These are phyloP conservation scores for Fusarium caatingaense DNA, from an alignment of 2,329 filamentous ascomycete genomes.

Conservation along the genomic window DNA sequence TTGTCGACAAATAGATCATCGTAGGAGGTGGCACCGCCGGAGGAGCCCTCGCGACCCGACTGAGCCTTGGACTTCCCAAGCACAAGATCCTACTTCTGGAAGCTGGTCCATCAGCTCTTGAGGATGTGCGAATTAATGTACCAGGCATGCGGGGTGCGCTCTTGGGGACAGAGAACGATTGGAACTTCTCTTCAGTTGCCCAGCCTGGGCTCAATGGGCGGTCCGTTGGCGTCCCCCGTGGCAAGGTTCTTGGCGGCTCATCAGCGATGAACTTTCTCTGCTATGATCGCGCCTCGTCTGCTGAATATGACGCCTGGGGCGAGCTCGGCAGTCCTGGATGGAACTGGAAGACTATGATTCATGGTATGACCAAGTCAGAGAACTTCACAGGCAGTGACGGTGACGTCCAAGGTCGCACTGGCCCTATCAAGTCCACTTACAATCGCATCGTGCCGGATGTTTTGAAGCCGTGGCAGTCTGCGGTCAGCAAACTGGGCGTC, in stretches of 20 bases:
- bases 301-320: conserved; percentile 54
- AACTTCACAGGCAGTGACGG: conserved; percentile 36
- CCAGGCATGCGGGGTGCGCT: conserved; percentile 48
- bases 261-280: conserved; percentile 48
- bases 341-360: conserved; percentile 53
- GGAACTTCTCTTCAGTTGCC: conserved; percentile 58
- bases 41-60: conserved; percentile 48
- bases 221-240: conserved; percentile 56
- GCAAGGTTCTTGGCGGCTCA: conserved; percentile 62
- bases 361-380: conserved; percentile 46
- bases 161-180: conserved; percentile 50
- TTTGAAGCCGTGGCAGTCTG: conserved; percentile 55
- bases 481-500: conserved; percentile 43
- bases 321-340: conserved; percentile 53
- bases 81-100: conserved; percentile 48
- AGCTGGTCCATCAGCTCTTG: conserved; percentile 45
- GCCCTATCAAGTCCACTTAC: conserved; percentile 44
- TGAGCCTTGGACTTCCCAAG: conserved; percentile 48
- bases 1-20: conserved; percentile 42
- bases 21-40: conserved; percentile 53
- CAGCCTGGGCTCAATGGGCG: conserved; percentile 55
- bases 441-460: conserved; percentile 58
- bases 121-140: conserved; percentile 49
- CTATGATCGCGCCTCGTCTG: conserved; percentile 51
- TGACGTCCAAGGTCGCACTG: conserved; percentile 29